Percentiles rank a stretch among this genome's conserved stretches.
phyloP scores from a whole-genome alignment of 1,284 basidiomycete species.

The Pseudozyma hubeiensis region DNA sequence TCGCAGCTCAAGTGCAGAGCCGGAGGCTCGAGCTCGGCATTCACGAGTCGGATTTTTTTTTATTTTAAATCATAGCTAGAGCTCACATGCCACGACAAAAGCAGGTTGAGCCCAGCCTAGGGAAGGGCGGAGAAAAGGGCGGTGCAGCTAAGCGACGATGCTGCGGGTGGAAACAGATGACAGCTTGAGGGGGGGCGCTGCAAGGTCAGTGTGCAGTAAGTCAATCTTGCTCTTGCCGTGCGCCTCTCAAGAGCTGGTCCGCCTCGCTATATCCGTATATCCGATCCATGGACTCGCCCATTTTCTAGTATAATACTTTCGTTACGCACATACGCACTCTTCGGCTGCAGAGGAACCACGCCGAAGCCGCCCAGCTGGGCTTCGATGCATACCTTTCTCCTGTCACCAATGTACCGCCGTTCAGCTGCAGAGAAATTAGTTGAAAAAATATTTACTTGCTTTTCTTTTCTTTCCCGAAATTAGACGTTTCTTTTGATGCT shows the following conservation, averaged over 20 bases:
- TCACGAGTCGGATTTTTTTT: constrained; percentile 6
- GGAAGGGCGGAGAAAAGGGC: neutral
- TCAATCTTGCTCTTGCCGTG: neutral
- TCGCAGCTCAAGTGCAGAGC: neutral
- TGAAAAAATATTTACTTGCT: too few species aligned
- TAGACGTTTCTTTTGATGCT: too few species aligned
- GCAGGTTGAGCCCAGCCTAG: too few species aligned
- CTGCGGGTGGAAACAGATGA: constrained; percentile 3
- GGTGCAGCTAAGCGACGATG: constrained; percentile 1
- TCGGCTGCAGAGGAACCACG: neutral
- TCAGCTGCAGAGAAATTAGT: too few species aligned
- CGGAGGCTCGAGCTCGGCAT: constrained; percentile 11
- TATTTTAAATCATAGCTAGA: too few species aligned
- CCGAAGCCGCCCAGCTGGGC: neutral
- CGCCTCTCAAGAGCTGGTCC: neutral
- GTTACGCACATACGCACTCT: too few species aligned
- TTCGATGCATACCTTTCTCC: neutral
- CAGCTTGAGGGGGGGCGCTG: neutral
- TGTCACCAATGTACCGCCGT: neutral
- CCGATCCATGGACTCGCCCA: neutral
- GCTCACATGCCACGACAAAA: too few species aligned
- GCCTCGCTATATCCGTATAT: constrained; percentile 1
- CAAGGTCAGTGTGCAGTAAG: too few species aligned
- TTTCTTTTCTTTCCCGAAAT: too few species aligned
- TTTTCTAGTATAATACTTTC: too few species aligned